Evolutionary conservation across 768 basidiomycete species (phyloP), one percentile per base, ranked within the genome.

Genomic region (Obba rivulosa): DNA sequence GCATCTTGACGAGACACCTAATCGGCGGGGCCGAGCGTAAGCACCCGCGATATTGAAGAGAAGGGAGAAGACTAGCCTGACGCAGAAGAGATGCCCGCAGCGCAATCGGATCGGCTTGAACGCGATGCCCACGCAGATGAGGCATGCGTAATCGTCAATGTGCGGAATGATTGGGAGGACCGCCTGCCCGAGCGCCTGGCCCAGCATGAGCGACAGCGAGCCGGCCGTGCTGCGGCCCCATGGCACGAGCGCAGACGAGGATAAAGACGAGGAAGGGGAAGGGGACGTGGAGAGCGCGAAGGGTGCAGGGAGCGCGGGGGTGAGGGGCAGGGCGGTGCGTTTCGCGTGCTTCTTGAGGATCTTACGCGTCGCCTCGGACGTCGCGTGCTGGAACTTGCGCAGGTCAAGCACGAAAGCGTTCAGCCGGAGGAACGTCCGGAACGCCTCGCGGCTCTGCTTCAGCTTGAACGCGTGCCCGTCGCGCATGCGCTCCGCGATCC

Each of bases 321-420:
- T 75, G 54, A 86, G 73, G 1, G 88, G 85, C 8, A 97, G 70
- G 0, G 87, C 81, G 0, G 92, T 95, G 3, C 90, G 82, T 62
- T 95, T 95, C 23, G 88, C 77, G 61, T 94, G 93, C 62, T 96
- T 96, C 74, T 95, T 95, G 44, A 95, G 77, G 50, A 92, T 92
- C 69, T 96, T 96, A 31, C 92, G 80, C 2, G 85, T 87, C 2
- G 92, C 93, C 64, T 95, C 92, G 7, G 84, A 75, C 59, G 91
- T 95, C 7, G 89, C 92, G 34, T 76, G 61, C 59, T 92, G 85
- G 60, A 92, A 90, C 86, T 87, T 87, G 63, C 90, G 90, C 40
- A 94, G 66, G 61, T 92, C 79, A 40, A 96, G 66, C 45, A 96
- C 79, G 50, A 85, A 80, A 34, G 81, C 55, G 62, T 93, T 96